A percentile compares a stretch with the other conserved stretches of the same genome.
Evolutionary conservation across 1,284 basidiomycete genomes (phyloP).

Genomic region (Sanguinoderma infundibulare): DNA sequence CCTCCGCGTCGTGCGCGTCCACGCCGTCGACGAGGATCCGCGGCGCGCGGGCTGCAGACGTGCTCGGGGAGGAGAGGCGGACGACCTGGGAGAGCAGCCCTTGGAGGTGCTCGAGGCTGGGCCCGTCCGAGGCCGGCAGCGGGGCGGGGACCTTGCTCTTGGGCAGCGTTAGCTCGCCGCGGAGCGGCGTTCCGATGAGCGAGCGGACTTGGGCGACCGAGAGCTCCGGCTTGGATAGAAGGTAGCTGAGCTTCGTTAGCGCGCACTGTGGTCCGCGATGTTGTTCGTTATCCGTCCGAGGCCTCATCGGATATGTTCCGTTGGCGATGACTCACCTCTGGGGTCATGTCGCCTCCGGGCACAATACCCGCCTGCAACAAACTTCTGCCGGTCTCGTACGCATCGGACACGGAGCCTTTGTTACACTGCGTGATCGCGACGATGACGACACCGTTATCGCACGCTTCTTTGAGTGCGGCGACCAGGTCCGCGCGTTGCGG

Average conservation of each 20-base stretch:
- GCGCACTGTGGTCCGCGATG: slow-evolving; percentile 62
- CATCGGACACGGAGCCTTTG: slow-evolving; percentile 80
- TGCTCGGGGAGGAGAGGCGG: slow-evolving; percentile 56
- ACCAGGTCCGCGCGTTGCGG: slow-evolving; percentile 75
- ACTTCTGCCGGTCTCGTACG: slow-evolving; percentile 83
- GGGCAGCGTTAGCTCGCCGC: slow-evolving; percentile 82
- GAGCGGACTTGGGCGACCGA: slow-evolving; percentile 69
- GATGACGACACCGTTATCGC: slow-evolving; percentile 82
- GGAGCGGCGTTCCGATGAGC: slow-evolving; percentile 79
- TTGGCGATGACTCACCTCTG: slow-evolving; percentile 77
- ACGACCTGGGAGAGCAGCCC: slow-evolving; percentile 69
- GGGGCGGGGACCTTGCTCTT: slow-evolving; percentile 39
- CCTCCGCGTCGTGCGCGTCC: slow-evolving; percentile 36
- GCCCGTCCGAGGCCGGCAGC: slow-evolving; percentile 45
- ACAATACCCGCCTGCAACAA: slow-evolving; percentile 77
- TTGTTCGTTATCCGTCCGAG: background rate
- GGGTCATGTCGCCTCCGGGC: slow-evolving; percentile 90
- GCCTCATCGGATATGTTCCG: background rate
- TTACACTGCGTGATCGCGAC: slow-evolving; percentile 92
- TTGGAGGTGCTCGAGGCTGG: slow-evolving; percentile 64
- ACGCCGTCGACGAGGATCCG: slow-evolving; percentile 46
- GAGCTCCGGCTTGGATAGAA: slow-evolving; percentile 86
- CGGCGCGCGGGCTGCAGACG: slow-evolving; percentile 41
- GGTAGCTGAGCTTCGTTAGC: slow-evolving; percentile 86
- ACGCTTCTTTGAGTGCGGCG: slow-evolving; percentile 76